Conservation (phyloP, 2,329 filamentous ascomycete species). For the Clarireedia sp. region DNA sequence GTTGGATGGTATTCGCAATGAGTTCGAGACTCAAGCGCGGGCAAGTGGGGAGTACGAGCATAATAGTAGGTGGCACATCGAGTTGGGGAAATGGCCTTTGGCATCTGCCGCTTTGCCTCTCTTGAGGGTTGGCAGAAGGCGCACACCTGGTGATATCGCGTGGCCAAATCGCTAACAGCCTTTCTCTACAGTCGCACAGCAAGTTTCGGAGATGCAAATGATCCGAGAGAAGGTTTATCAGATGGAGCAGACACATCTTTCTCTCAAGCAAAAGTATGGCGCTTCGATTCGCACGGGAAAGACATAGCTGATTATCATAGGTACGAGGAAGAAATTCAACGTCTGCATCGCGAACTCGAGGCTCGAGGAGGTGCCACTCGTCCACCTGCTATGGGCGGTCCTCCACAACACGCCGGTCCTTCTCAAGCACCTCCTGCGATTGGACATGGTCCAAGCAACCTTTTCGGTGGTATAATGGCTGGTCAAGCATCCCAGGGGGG, state of each 20-base stretch:
- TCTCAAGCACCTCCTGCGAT: slow-evolving; percentile 77
- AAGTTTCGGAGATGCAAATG: slow-evolving; percentile 92
- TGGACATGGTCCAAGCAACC: slow-evolving; percentile 77
- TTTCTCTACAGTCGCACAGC: slow-evolving; percentile 60
- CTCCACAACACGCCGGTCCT: slow-evolving; percentile 69
- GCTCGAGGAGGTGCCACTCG: slow-evolving; percentile 54
- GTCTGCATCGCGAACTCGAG: slow-evolving; percentile 82
- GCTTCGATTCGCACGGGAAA: background rate
- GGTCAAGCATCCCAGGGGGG: slow-evolving; percentile 76
- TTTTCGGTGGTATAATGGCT: slow-evolving; percentile 95
- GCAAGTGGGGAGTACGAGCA: slow-evolving; percentile 84
- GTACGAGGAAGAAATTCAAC: slow-evolving; percentile 85
- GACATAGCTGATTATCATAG: slow-evolving; percentile 38
- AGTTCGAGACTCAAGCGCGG: slow-evolving; percentile 80
- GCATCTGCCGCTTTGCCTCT: too few relatives aligned
- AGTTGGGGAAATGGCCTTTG: background rate
- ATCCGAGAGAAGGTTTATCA: slow-evolving; percentile 89
- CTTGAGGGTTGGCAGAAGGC: too few relatives aligned
- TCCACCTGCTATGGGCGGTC: slow-evolving; percentile 63
- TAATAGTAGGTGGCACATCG: slow-evolving; percentile 62
- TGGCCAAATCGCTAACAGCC: background rate
- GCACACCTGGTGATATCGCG: too few relatives aligned
- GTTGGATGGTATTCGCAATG: slow-evolving; percentile 79
- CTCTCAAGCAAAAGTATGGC: slow-evolving; percentile 82
- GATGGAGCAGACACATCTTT: slow-evolving; percentile 82